Percentiles rank a stretch among this genome's conserved stretches.
phyloP scores from a whole-genome alignment of 164 flowering plant species.

The Tetracentron sinense region DNA sequence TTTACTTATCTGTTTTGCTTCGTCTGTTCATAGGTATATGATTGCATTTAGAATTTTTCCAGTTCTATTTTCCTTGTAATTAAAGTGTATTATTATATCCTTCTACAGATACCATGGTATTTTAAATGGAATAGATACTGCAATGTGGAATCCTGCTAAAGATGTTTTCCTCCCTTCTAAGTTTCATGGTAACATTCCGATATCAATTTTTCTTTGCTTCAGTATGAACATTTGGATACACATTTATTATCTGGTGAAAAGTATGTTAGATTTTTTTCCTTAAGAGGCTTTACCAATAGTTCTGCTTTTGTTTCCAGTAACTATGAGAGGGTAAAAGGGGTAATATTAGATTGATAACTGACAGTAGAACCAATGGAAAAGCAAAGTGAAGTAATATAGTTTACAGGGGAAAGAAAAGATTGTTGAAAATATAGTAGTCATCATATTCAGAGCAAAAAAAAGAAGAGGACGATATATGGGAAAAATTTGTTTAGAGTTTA shows the following conservation, averaged over 20 bases:
- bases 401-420: too few species aligned
- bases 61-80: conserved; percentile 1
- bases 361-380: too few species aligned
- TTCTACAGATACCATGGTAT: conserved; percentile 53
- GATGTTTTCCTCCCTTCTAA: conserved; percentile 55
- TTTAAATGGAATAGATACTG: conserved; percentile 62
- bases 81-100: not conserved
- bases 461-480: too few species aligned
- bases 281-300: too few species aligned
- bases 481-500: too few species aligned
- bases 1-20: not conserved
- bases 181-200: conserved; percentile 39
- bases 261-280: too few species aligned
- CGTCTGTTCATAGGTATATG: not conserved
- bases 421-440: too few species aligned
- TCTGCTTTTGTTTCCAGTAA: too few species aligned
- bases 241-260: not conserved
- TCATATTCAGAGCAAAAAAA: too few species aligned
- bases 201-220: not conserved
- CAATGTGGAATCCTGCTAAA: conserved; percentile 58
- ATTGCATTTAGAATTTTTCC: not conserved
- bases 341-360: too few species aligned
- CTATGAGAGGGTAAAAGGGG: too few species aligned
- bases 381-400: too few species aligned
- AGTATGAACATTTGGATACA: not conserved